A percentile compares a stretch with the other conserved stretches of the same genome.
Conservation (phyloP, 306 rosid species). For the Abrus precatorius region DNA sequence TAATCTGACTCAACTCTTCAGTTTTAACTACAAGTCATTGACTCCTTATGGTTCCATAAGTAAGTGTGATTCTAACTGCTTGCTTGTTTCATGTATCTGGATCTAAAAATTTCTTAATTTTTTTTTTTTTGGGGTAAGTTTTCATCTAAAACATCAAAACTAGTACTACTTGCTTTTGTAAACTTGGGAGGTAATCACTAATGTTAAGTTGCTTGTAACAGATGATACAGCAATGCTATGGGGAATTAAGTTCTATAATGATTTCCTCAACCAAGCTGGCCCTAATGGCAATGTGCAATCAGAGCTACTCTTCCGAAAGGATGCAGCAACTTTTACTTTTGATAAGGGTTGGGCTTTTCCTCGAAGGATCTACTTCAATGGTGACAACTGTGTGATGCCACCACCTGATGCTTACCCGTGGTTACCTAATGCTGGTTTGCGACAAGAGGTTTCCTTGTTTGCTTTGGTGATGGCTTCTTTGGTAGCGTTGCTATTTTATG, state of each 20-base stretch:
- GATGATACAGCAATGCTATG: conserved; percentile 93
- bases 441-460: conserved; percentile 52
- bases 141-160: neutral
- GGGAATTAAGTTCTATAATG: conserved; percentile 91
- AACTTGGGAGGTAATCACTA: conserved; percentile 23
- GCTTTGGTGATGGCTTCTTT: conserved; percentile 55
- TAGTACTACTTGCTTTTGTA: neutral
- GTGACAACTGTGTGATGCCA: conserved; percentile 94
- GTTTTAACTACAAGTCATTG: conserved; percentile 80
- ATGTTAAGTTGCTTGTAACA: conserved; percentile 53
- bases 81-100: conserved; percentile 21
- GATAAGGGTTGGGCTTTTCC: conserved; percentile 97
- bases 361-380: conserved; percentile 81
- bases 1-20: conserved; percentile 80
- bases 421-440: conserved; percentile 71
- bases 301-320: conserved; percentile 82
- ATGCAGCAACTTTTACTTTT: conserved; percentile 70
- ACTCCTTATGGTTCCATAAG: conserved; percentile 78
- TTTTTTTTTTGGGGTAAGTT: neutral
- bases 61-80: conserved; percentile 50
- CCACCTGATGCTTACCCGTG: conserved; percentile 85
- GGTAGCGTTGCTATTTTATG: conserved; percentile 51
- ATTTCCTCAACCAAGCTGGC: conserved; percentile 84
- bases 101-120: neutral
- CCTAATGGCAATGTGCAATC: conserved; percentile 89